These are phyloP conservation scores for Calonectria hongkongensis DNA, from an alignment of 2,329 filamentous ascomycete genomes.

Conservation along the genomic window DNA sequence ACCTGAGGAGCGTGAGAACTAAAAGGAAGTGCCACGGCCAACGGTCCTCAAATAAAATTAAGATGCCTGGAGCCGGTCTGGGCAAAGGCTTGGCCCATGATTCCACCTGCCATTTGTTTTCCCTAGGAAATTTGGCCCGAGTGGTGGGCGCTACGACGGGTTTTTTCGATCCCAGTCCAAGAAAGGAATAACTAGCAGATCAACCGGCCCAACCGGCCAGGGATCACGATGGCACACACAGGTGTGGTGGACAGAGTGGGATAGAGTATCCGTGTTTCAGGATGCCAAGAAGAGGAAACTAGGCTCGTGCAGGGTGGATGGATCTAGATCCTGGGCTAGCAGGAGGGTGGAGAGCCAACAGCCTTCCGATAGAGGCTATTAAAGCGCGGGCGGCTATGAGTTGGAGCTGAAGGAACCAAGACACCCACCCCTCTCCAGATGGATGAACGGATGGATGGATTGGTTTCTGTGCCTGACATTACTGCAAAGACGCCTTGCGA, in stretches of 20 bases:
- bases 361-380: constrained; percentile 12
- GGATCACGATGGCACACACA: constrained; percentile 23
- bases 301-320: constrained; percentile 10
- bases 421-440: not conserved
- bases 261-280: constrained; percentile 31
- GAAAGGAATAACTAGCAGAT: constrained; percentile 45
- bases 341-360: constrained; percentile 20
- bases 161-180: constrained; percentile 37
- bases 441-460: not conserved
- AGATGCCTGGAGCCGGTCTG: constrained; percentile 37
- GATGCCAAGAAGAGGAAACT: constrained; percentile 21
- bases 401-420: constrained; percentile 14
- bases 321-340: constrained; percentile 25
- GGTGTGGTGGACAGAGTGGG: constrained; percentile 12
- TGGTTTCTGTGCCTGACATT: constrained; percentile 1
- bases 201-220: constrained; percentile 38
- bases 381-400: constrained; percentile 36
- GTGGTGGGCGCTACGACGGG: constrained; percentile 40
- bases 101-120: constrained; percentile 30
- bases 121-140: constrained; percentile 27
- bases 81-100: constrained; percentile 36
- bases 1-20: constrained; percentile 1
- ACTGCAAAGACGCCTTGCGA: constrained; percentile 31
- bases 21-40: not conserved
- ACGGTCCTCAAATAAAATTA: constrained; percentile 43